These are phyloP conservation scores for Bipolaris zeicola DNA, from an alignment of 2,329 filamentous ascomycete genomes.

Conservation along the genomic window DNA sequence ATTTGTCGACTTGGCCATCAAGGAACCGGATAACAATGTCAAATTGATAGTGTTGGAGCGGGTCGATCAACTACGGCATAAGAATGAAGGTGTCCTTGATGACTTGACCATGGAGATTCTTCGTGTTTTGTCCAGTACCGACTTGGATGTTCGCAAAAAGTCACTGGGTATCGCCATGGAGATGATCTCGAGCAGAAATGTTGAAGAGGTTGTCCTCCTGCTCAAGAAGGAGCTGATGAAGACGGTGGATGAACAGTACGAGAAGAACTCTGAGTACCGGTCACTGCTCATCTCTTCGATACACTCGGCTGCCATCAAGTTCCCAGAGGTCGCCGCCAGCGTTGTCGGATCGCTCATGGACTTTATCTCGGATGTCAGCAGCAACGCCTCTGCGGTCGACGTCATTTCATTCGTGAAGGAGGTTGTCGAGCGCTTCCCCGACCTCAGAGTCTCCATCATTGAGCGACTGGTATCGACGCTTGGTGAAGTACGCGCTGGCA, in stretches of 20 bases:
- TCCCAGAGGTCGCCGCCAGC: slow-evolving; percentile 95
- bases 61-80: slow-evolving; percentile 83
- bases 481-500: slow-evolving; percentile 91
- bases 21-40: slow-evolving; percentile 98
- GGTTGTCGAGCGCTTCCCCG: slow-evolving; percentile 96
- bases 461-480: slow-evolving; percentile 87
- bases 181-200: slow-evolving; percentile 99
- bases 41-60: slow-evolving; percentile 97
- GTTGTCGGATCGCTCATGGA: slow-evolving; percentile 98
- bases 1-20: slow-evolving; percentile 95
- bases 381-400: slow-evolving; percentile 94
- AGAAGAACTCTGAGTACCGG: slow-evolving; percentile 70
- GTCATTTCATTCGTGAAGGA: slow-evolving; percentile 99
- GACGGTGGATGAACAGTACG: slow-evolving; percentile 97
- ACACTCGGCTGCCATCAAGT: slow-evolving; percentile 98
- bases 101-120: slow-evolving; percentile 97
- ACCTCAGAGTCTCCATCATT: slow-evolving; percentile 84
- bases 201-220: slow-evolving; percentile 93
- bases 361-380: slow-evolving; percentile 98
- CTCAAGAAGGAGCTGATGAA: slow-evolving; percentile 98
- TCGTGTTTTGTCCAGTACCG: slow-evolving; percentile 89
- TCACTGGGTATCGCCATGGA: slow-evolving; percentile 88
- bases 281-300: slow-evolving; percentile 96
- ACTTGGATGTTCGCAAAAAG: slow-evolving; percentile 94
- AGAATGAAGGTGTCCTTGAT: slow-evolving; percentile 89